Base-by-base conservation (phyloP, 2,329 filamentous ascomycete species). In the Fusarium xyrophilum region DNA sequence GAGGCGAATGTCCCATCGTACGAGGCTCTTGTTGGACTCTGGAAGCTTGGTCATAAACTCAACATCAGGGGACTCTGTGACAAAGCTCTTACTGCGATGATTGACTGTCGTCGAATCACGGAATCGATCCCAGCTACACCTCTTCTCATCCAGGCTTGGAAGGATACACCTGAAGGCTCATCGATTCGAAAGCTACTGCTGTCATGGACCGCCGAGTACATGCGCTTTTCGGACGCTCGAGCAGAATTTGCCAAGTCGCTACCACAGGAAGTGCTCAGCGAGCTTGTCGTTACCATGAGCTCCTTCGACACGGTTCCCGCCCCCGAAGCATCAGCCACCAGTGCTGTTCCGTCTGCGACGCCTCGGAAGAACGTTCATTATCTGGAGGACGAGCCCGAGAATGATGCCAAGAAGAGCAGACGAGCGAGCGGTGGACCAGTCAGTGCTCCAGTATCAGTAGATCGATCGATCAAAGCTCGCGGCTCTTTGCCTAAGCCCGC, bases 151-250 rank as follows among this genome's bases (percentile, higher is more conserved):
- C 83, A 86, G 69, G 87, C 88, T 10, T 89, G 87, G 87, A 82
- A 85, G 50, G 86, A 89, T 53, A 88, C 86, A 0, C 86, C 86
- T 0, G 85, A 87, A 67, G 86, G 86, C 12, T 89, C 86, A 5
- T 82, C 85, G 2, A 85, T 90, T 50, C 82, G 87, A 39, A 81
- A 82, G 63, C 82, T 89, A 38, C 81, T 90, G 17, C 78, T 89
- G 6, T 83, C 81, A 14, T 90, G 88, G 88, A 85, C 86, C 3
- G 87, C 86, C 28, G 87, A 89, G 75, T 89, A 89, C 69, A 87
- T 89, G 79, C 79, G 85, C 42, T 84, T 84, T 1, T 87, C 86
- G 6, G 83, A 86, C 25, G 81, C 82, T 3, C 81, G 86, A 21
- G 80, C 83, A 12, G 85, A 87, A 63, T 89, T 89, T 71, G 87